Conservation (phyloP, 208 protist genomes). For the Phytomonas sp. region DNA sequence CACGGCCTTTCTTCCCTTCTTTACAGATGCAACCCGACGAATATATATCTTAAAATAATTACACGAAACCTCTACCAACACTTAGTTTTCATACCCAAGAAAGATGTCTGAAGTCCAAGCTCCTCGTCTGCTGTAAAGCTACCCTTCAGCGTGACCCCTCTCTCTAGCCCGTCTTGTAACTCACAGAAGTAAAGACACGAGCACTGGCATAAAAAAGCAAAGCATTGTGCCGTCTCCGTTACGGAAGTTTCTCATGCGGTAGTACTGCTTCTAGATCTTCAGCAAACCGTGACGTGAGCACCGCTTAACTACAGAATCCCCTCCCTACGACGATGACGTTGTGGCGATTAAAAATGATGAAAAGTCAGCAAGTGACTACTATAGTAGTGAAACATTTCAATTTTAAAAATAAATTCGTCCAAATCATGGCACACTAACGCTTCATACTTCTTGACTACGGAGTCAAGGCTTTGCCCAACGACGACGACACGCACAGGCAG, state of each 20-base stretch:
- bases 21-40: neutral
- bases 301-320: conserved; percentile 35
- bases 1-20: no score
- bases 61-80: neutral
- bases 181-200: neutral
- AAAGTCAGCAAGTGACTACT: conserved; percentile 54
- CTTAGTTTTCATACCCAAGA: neutral
- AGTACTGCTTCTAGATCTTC: conserved; percentile 22
- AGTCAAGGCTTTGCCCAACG: conserved; percentile 94
- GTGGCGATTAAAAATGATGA: conserved; percentile 45
- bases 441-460: conserved; percentile 72
- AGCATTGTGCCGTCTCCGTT: conserved; percentile 24
- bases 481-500: conserved; percentile 52
- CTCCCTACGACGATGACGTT: conserved; percentile 50
- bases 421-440: conserved; percentile 87
- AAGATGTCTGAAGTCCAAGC: neutral
- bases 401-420: conserved; percentile 29
- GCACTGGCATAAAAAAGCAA: conserved; percentile 24
- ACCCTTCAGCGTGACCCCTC: neutral
- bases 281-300: conserved; percentile 44
- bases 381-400: conserved; percentile 56
- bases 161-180: neutral
- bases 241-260: conserved; percentile 27
- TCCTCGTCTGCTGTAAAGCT: neutral
- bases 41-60: neutral